Evolutionary conservation across 305 asterid genomes (phyloP).

Genomic region (Solanum hybrid): DNA sequence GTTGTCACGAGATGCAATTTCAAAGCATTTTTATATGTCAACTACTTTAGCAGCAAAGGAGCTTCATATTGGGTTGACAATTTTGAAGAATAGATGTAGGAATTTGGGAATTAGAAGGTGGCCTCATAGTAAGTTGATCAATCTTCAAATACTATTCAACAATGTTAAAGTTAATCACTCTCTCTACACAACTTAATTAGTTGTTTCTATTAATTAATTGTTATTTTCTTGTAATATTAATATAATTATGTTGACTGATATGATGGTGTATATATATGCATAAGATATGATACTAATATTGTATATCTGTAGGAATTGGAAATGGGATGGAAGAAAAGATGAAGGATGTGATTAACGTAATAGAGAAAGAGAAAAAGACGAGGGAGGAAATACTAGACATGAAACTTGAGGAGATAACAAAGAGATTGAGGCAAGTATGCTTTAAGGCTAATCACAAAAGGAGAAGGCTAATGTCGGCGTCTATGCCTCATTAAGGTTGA

Average conservation of each 20-base stretch:
- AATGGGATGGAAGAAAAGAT: conserved; percentile 25
- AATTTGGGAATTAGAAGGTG: conserved; percentile 74
- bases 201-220: no score
- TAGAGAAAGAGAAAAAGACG: conserved; percentile 45
- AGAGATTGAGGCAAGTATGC: conserved; percentile 64
- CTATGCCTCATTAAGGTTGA: no score
- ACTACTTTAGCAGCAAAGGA: conserved; percentile 69
- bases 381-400: conserved; percentile 56
- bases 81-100: conserved; percentile 74
- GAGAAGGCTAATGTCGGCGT: conserved; percentile 35
- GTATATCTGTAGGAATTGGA: conserved; percentile 19
- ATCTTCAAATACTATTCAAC: conserved; percentile 73
- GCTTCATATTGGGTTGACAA: conserved; percentile 68
- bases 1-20: conserved; percentile 34
- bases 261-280: no score
- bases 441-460: conserved; percentile 78
- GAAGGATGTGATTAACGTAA: conserved; percentile 26
- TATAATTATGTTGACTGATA: no score
- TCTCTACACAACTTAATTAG: no score
- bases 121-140: conserved; percentile 87
- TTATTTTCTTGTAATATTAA: no score
- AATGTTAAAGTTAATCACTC: conserved; percentile 36
- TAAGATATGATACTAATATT: no score
- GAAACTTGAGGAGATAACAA: conserved; percentile 56
- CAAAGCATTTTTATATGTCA: conserved; percentile 68